Evolutionary conservation across 768 basidiomycete species (phyloP).

Genomic region (Rhizopogon roseolus): DNA sequence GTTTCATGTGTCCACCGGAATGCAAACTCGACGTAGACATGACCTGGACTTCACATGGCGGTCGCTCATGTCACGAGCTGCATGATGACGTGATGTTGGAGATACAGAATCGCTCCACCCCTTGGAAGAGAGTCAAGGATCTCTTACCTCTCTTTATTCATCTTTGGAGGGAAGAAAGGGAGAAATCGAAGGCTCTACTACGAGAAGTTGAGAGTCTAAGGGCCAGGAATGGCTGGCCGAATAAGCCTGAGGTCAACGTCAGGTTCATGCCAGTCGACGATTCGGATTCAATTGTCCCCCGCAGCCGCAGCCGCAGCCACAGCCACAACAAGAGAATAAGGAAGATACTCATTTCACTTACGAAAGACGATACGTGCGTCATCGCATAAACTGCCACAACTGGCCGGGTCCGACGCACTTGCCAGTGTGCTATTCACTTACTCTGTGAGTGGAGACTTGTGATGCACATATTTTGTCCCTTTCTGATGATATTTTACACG

Average conservation of each 20-base stretch:
- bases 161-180: conserved; percentile 40
- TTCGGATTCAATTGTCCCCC: too few species aligned
- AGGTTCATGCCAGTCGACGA: conserved; percentile 1
- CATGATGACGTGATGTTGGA: not conserved
- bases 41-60: conserved; percentile 36
- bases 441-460: not conserved
- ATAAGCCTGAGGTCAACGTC: conserved; percentile 10
- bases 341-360: too few species aligned
- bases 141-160: conserved; percentile 41
- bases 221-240: conserved; percentile 38
- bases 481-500: too few species aligned
- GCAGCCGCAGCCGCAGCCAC: too few species aligned
- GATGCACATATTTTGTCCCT: not conserved
- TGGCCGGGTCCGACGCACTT: not conserved
- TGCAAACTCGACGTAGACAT: conserved; percentile 43
- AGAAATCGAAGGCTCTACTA: conserved; percentile 31
- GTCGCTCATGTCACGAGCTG: conserved; percentile 9
- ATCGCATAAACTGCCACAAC: conserved; percentile 14
- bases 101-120: conserved; percentile 17
- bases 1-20: conserved; percentile 41
- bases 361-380: conserved; percentile 21
- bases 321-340: too few species aligned
- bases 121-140: conserved; percentile 41
- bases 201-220: conserved; percentile 48
- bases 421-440: too few species aligned